Base-by-base conservation (phyloP, 345 rosid species). In the Salix exigua region DNA sequence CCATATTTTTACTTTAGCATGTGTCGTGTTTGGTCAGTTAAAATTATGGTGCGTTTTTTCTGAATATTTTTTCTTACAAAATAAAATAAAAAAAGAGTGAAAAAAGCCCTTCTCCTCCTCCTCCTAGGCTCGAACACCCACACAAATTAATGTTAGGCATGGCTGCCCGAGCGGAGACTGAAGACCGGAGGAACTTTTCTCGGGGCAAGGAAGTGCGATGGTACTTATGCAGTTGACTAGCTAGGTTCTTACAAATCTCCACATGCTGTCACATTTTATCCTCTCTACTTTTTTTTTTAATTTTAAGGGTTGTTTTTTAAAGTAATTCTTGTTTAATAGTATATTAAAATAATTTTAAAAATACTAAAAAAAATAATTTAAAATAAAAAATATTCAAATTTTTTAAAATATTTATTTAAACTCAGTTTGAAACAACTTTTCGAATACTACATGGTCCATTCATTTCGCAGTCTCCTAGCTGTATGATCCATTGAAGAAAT, bases 201-300 rank as follows among this genome's bases (percentile, higher is more conserved):
- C 55, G 84, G 85, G 82, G 78, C 26, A 44, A 73, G 82, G 55
- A 23, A 51, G 58, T 19, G 58, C 19, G 72, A 69, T 6, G 16
- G 14, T 68, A 30, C 55, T 30, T 70, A 74, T 73, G 74, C 71
- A 75, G 86, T 86, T 86, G 92, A 88, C 92, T 77, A 78, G 75
- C 92, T 77, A 79, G 75, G 85, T 81, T 83, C 80, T 87, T 83
- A 88, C 80, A 89, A 84, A 82, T 66, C 63, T 58, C 86, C 97
- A 92, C 95, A 80, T 88, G 94, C 61, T 73, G 16, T 72, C 84
- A 77, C 85, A 73, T 84, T 83, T 81, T 66, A 71, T 75, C 25
- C 10, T 42, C 61, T 73, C 72, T n/a, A 8, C 82, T 31, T 31
- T 4, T 31, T 0, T 4, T 4, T 31, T 31, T 31, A 31, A 31